Base-by-base conservation (phyloP, 2,329 filamentous ascomycete genomes). In the Aureobasidium zeae region DNA sequence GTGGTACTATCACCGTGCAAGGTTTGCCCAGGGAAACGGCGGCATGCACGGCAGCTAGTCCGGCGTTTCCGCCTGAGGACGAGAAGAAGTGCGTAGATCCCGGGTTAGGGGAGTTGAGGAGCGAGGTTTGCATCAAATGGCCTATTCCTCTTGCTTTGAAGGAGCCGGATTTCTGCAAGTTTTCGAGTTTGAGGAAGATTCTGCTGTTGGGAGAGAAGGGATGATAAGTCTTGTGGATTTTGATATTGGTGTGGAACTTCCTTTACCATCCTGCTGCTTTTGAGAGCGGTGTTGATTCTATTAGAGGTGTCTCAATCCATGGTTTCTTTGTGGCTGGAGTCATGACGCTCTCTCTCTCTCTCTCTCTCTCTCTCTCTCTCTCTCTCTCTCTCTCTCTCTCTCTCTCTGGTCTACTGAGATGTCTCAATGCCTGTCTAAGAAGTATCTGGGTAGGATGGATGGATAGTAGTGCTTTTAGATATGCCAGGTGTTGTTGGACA, bases 121-220 rank as follows among this genome's bases (percentile, higher is more conserved):
- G 64, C 39, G 60, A 57, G 51, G 69, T 67, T 41, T 79, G 70
- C 59, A 86, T 79, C 58, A 83, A 73, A 61, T 83, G 76, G 37
- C 84, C 83, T 49, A 89, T 76, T 21, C 82, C 84, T 52, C 66
- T 58, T 48, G 83, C 88, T 63, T 93, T 50, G 76, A 93, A 94
- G 28, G 83, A 88, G 50, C 83, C 83, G 16, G 81, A 83, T 4
- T 86, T 86, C 57, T 94, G 86, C 44, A 87, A 74, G 58, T 83
- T 85, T 55, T 93, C 86, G 49, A 91, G 76, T 63, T 93, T 93
- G 56, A 93, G 77, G 62, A 83, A 85, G 61, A 93, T 77, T 66
- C 83, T 80, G 68, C 83, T 71, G 34, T 28, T 26, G 45, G 26
- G 28, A 28, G 25, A 26, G 26, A n/a, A 17, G 29, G 6, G 6